phyloP scores from a whole-genome alignment of 75 land plant genomes.

The Picea sitchensis region DNA sequence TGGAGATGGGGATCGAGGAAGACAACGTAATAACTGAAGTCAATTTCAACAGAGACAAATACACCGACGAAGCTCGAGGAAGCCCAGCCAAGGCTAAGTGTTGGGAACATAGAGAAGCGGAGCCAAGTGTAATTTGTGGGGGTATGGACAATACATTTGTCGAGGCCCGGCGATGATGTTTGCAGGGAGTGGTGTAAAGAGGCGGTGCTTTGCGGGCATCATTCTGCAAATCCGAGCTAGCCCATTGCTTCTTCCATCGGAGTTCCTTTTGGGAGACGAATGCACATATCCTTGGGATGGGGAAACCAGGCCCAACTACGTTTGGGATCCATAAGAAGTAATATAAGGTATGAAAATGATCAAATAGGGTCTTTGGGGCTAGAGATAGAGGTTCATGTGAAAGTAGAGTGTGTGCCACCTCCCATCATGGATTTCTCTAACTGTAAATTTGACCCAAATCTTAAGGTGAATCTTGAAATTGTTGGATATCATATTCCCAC shows the following conservation, averaged over 20 bases:
- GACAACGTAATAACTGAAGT: too few species aligned
- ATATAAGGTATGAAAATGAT: conserved; percentile 11
- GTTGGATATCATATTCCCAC: conserved; percentile 80
- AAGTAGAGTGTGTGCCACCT: conserved; percentile 40
- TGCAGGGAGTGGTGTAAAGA: conserved; percentile 92
- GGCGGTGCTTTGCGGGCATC: conserved; percentile 26
- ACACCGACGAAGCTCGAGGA: not conserved
- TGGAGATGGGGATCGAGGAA: too few species aligned
- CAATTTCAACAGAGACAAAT: too few species aligned
- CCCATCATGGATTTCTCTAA: conserved; percentile 68
- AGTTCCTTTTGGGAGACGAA: conserved; percentile 50
- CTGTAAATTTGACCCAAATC: conserved; percentile 48
- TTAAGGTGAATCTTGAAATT: conserved; percentile 58
- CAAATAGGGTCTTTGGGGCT: conserved; percentile 50
- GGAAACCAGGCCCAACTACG: conserved; percentile 7
- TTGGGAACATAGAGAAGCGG: conserved; percentile 68
- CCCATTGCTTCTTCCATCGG: conserved; percentile 8
- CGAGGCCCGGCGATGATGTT: conserved; percentile 85
- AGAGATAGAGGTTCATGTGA: conserved; percentile 51
- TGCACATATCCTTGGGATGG: conserved; percentile 57
- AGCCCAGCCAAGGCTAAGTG: conserved; percentile 53
- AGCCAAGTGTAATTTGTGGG: conserved; percentile 73
- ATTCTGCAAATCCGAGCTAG: conserved; percentile 10
- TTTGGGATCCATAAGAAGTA: conserved; percentile 19
- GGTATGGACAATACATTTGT: conserved; percentile 97